phyloP scores from a whole-genome alignment of 2,329 filamentous ascomycete genomes.

The Trichoderma aggressivum region DNA sequence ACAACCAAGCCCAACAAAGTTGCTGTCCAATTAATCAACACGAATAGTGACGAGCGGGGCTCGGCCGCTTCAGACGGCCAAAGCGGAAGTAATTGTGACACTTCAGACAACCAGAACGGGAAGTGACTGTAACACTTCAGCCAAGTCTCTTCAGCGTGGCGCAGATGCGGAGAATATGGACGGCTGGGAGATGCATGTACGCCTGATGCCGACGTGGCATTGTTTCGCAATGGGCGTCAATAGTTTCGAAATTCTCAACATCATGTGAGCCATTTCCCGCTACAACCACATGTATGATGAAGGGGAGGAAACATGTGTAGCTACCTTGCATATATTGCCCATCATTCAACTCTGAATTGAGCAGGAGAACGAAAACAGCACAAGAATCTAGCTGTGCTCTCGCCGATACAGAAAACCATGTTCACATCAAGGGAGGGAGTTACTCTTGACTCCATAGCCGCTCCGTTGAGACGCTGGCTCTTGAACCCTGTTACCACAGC shows the following conservation, averaged over 20 bases:
- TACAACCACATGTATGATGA: neutral
- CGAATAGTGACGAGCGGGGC: neutral
- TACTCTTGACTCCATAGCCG: slow-evolving; percentile 25
- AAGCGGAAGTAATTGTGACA: neutral
- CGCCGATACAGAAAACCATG: slow-evolving; percentile 10
- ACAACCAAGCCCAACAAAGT: neutral
- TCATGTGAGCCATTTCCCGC: neutral
- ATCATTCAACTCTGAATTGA: neutral
- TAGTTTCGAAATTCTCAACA: neutral
- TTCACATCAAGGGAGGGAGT: slow-evolving; percentile 27
- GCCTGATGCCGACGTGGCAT: neutral
- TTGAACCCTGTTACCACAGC: slow-evolving; percentile 24
- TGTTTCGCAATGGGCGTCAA: neutral
- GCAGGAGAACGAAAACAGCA: neutral
- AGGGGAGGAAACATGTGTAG: neutral
- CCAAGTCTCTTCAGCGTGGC: neutral
- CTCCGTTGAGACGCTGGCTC: slow-evolving; percentile 21
- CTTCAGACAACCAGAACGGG: neutral
- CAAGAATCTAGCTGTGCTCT: neutral
- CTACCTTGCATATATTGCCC: neutral
- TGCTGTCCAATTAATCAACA: neutral
- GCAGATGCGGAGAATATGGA: neutral
- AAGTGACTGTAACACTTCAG: neutral
- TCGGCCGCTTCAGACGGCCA: neutral
- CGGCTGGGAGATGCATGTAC: neutral